Percentiles rank a stretch among this genome's conserved stretches.
phyloP scores from a whole-genome alignment of 768 basidiomycete genomes.

The Guyanaporus albipodus region DNA sequence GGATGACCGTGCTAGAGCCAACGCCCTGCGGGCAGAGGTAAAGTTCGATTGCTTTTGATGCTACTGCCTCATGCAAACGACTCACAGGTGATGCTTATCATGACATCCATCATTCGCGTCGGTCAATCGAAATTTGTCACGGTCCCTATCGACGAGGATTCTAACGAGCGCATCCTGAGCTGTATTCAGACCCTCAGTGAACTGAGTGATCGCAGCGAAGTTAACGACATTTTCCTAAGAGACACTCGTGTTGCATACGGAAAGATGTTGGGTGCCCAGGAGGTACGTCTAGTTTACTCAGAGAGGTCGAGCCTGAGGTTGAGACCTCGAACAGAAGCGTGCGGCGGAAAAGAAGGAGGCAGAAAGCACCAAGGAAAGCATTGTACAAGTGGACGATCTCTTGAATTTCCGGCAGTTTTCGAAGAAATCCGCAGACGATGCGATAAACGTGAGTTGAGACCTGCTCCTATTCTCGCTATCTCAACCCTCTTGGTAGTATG shows the following conservation, averaged over 20 bases:
- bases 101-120: slow-evolving; percentile 95
- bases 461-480: background rate
- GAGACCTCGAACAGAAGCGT: slow-evolving; percentile 56
- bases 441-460: slow-evolving; percentile 54
- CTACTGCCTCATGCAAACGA: background rate
- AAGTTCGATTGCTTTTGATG: background rate
- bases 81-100: slow-evolving; percentile 86
- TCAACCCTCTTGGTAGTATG: slow-evolving; percentile 54
- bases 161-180: slow-evolving; percentile 91
- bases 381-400: slow-evolving; percentile 92
- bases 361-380: slow-evolving; percentile 59
- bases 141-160: slow-evolving; percentile 97
- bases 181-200: slow-evolving; percentile 93
- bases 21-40: slow-evolving; percentile 85
- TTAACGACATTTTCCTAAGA: slow-evolving; percentile 70
- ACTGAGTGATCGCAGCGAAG: slow-evolving; percentile 51
- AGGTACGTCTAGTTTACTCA: slow-evolving; percentile 45
- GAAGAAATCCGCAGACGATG: slow-evolving; percentile 82
- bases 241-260: slow-evolving; percentile 91
- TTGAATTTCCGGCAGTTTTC: slow-evolving; percentile 92
- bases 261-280: slow-evolving; percentile 94
- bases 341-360: slow-evolving; percentile 87
- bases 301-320: background rate
- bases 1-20: slow-evolving; percentile 52
- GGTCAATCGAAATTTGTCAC: slow-evolving; percentile 95